Conservation (phyloP, 148 eudicot genomes). For the Rhododendron mucronatum region DNA sequence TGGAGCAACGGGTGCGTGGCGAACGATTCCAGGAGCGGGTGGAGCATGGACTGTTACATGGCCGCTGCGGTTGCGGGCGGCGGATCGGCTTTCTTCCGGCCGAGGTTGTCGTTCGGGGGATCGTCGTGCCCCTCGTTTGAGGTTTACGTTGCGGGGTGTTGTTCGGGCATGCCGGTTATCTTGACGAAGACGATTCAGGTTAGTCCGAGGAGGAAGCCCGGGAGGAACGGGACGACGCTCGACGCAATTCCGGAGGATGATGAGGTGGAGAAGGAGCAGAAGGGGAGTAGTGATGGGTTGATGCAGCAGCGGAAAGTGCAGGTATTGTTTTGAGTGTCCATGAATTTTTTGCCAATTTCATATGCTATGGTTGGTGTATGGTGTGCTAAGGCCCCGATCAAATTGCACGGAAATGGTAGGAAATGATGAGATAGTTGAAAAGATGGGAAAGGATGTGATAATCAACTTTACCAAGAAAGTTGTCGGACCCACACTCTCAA, state of each 20-base stretch:
- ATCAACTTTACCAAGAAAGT: background rate
- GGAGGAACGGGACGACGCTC: conserved; percentile 33
- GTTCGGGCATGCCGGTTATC: conserved; percentile 64
- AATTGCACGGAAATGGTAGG: background rate
- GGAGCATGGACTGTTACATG: conserved; percentile 73
- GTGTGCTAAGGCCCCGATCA: too few species aligned
- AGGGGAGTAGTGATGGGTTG: conserved; percentile 23
- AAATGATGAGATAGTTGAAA: too few species aligned
- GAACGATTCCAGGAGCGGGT: conserved; percentile 31
- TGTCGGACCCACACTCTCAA: background rate
- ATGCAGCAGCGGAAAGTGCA: conserved; percentile 42
- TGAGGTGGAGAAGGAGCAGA: conserved; percentile 53
- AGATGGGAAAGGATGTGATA: too few species aligned
- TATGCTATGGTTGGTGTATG: background rate
- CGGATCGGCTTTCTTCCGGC: conserved; percentile 47
- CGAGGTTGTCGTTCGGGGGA: conserved; percentile 38
- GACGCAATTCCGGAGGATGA: conserved; percentile 80
- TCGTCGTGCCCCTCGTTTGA: conserved; percentile 58
- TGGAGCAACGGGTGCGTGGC: conserved; percentile 34
- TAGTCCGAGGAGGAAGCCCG: conserved; percentile 53
- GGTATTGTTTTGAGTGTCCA: conserved; percentile 30
- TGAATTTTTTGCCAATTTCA: background rate
- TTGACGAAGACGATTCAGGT: conserved; percentile 62
- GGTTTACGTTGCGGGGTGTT: conserved; percentile 89
- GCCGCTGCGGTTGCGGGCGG: conserved; percentile 29